Base-by-base conservation (phyloP, 1,139 yeast species). In the Debaryomyces subglobosus region DNA sequence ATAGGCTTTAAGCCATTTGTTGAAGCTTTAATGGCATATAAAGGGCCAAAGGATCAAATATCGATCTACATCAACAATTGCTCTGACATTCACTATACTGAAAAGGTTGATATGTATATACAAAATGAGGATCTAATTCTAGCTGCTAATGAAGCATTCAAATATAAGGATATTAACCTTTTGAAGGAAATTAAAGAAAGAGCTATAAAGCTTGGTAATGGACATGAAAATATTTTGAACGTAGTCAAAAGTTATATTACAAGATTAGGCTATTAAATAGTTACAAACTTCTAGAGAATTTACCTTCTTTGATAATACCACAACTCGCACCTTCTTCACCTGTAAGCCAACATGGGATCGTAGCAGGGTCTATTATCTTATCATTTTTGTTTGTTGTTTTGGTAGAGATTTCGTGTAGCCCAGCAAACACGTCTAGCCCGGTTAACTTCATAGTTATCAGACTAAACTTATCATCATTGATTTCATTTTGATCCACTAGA, bases 371-470 rank as follows among this genome's bases (percentile, higher is more conserved):
- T 2, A 85, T 61, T 0, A 77, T 58, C 41, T 79, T 82, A 13
- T 69, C 58, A 4, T 72, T 57, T 16, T 58, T 51, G 16, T 64
- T 63, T 0, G 57, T 48, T 2, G 68, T 57, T 13, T 41, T 37
- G 1, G 65, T 82, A n/a, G 91, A 81, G 33, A 89, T 69, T 56
- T 87, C 85, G 62, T 88, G 91, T 37, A 90, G 59, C 0, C 96
- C 97, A 1, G 82, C 96, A 74, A 85, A 88, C 1, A 90, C 80
- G 62, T 90, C 96, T n/a, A 72, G 68, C 0, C 97, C 97, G 3
- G 77, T 71, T 5, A 89, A 63, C 50, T 78, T 74, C 24, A 89
- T 51, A 20, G 72, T 76, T 2, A 88, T 67, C 2, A 59, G 56
- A 15, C 71, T 58, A 21, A 49, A 44, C 1, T 53, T 52, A 5